Evolutionary conservation across 345 rosid species (phyloP).

Genomic region (Acer yangbiense): DNA sequence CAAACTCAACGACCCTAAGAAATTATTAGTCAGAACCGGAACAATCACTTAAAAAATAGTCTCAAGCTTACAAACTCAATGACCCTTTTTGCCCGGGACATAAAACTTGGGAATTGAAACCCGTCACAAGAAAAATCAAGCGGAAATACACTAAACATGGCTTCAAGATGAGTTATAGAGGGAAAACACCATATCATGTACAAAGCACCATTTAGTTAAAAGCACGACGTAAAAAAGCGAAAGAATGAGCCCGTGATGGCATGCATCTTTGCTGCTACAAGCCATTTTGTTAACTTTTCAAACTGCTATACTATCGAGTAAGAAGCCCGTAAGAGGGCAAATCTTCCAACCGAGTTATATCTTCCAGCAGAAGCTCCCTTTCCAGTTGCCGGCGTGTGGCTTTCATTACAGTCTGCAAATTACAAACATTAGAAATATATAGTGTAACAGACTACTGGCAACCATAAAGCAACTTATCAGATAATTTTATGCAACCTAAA

Average conservation of each 20-base stretch:
- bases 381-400: constrained; percentile 86
- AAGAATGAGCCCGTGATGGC: constrained; percentile 10
- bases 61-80: constrained; percentile 19
- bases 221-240: background rate
- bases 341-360: constrained; percentile 73
- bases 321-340: constrained; percentile 82
- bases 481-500: background rate
- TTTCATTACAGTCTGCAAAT: constrained; percentile 73
- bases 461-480: background rate
- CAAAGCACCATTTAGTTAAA: constrained; percentile 27
- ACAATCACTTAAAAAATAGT: background rate
- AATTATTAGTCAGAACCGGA: background rate
- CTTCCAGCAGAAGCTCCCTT: constrained; percentile 82
- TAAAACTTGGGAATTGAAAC: constrained; percentile 17
- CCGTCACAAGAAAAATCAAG: constrained; percentile 8
- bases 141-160: constrained; percentile 1
- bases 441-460: background rate
- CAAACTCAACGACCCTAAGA: background rate
- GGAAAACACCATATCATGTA: constrained; percentile 14
- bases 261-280: constrained; percentile 28
- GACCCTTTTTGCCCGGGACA: background rate
- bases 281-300: constrained; percentile 24
- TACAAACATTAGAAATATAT: background rate
- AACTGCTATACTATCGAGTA: constrained; percentile 30
- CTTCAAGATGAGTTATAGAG: constrained; percentile 1